Evolutionary conservation across 2,329 filamentous ascomycete genomes (phyloP).

Genomic region (Microdochium paspali): DNA sequence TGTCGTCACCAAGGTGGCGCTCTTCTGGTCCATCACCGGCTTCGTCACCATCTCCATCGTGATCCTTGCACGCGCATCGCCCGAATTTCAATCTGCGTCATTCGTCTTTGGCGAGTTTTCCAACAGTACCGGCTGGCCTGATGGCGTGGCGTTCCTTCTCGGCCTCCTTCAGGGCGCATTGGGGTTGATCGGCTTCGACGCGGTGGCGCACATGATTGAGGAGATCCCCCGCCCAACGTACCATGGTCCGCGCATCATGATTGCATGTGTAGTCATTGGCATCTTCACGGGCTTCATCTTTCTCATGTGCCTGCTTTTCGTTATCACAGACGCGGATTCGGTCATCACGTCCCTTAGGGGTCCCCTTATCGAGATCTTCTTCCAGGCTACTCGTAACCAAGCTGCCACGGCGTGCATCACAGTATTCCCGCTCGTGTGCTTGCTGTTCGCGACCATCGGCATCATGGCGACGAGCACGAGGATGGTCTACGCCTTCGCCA

Average conservation of each 20-base stretch:
- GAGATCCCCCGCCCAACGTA: conserved; percentile 49
- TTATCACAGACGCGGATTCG: conserved; percentile 44
- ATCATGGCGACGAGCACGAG: conserved; percentile 58
- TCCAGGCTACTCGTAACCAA: conserved; percentile 50
- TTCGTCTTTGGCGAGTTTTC: conserved; percentile 62
- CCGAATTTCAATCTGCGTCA: conserved; percentile 51
- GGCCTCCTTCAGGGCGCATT: conserved; percentile 43
- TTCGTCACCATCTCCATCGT: conserved; percentile 64
- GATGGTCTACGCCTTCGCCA: conserved; percentile 59
- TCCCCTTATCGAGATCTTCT: conserved; percentile 52
- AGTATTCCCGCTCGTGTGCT: conserved; percentile 57
- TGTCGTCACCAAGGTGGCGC: conserved; percentile 57
- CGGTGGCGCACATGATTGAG: conserved; percentile 44
- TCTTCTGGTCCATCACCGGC: conserved; percentile 61
- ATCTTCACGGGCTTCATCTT: conserved; percentile 53
- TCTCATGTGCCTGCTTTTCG: conserved; percentile 53
- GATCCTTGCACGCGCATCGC: conserved; percentile 54
- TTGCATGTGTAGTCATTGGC: conserved; percentile 54
- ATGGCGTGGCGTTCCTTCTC: conserved; percentile 52
- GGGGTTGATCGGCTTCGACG: conserved; percentile 41
- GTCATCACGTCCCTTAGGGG: conserved; percentile 47
- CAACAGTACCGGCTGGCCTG: conserved; percentile 61
- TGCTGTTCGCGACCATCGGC: conserved; percentile 52
- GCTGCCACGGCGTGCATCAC: conserved; percentile 54
- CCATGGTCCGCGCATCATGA: conserved; percentile 57